Evolutionary conservation across 2,329 filamentous ascomycete genomes (phyloP).

Genomic region (Aotearoamyces nothofagi): DNA sequence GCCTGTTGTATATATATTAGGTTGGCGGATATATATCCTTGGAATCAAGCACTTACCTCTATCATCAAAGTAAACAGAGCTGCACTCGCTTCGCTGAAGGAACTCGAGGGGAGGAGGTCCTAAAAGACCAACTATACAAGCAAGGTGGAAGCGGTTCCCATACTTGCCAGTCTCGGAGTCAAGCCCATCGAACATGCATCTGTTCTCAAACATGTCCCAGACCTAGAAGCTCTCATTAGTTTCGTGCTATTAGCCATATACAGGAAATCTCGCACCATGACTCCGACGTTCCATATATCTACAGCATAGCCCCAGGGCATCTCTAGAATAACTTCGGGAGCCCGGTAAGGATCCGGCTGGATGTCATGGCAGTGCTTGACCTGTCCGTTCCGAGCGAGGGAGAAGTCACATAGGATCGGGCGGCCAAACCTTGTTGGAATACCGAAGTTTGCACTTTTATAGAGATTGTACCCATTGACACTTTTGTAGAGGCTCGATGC

Average conservation of each 20-base stretch:
- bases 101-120: conserved; percentile 15
- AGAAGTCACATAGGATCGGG: conserved; percentile 13
- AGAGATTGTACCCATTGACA: conserved; percentile 10
- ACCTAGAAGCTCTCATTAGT: conserved; percentile 11
- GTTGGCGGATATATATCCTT: conserved; percentile 6
- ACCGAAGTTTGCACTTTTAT: conserved; percentile 11
- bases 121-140: conserved; percentile 14
- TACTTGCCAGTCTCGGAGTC: conserved; percentile 11
- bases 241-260: conserved; percentile 5
- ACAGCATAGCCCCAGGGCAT: conserved; percentile 21
- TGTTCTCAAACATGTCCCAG: conserved; percentile 14
- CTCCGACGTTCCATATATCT: conserved; percentile 22
- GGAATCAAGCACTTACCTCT: conserved; percentile 10
- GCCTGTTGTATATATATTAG: conserved; percentile 10
- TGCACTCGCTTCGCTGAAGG: conserved; percentile 11
- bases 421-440: conserved; percentile 12
- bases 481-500: conserved; percentile 5
- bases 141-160: conserved; percentile 13
- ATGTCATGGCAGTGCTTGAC: conserved; percentile 6
- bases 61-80: conserved; percentile 14
- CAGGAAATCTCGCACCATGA: conserved; percentile 18
- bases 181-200: conserved; percentile 10
- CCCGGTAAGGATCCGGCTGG: conserved; percentile 13
- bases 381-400: conserved; percentile 10
- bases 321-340: conserved; percentile 23